Evolutionary conservation across 2,329 filamentous ascomycete species (phyloP).

Genomic region (Hypoxylon sp.): DNA sequence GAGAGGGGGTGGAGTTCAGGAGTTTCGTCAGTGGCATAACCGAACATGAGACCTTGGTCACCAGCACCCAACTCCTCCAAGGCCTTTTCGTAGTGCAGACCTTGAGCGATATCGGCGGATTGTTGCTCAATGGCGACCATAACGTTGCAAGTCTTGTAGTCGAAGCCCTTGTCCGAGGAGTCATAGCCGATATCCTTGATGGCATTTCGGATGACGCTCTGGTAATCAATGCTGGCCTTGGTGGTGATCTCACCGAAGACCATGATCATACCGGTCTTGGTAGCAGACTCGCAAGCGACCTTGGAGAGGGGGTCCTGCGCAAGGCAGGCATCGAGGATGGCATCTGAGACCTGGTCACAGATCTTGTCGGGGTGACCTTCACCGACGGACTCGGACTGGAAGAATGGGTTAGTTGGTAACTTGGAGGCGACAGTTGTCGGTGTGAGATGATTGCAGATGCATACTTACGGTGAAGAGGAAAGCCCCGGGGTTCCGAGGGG

Average conservation of each 20-base stretch:
- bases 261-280: conserved; percentile 99
- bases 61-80: conserved; percentile 98
- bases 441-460: conserved; percentile 1
- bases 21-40: conserved; percentile 99
- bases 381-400: conserved; percentile 85
- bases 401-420: conserved; percentile 39
- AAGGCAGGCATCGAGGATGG: conserved; percentile 98
- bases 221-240: conserved; percentile 96
- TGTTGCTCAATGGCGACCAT: conserved; percentile 99
- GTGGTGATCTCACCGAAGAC: conserved; percentile 99
- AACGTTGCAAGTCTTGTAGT: conserved; percentile 99
- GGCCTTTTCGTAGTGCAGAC: conserved; percentile 97
- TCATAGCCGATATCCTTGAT: conserved; percentile 99
- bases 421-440: not conserved
- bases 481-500: conserved; percentile 74
- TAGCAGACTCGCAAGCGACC: conserved; percentile 98
- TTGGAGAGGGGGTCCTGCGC: conserved; percentile 96
- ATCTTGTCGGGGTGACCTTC: conserved; percentile 98
- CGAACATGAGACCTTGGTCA: conserved; percentile 99
- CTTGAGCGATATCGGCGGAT: conserved; percentile 98
- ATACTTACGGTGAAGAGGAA: conserved; percentile 84
- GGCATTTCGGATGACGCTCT: conserved; percentile 92
- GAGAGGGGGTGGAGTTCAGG: conserved; percentile 97
- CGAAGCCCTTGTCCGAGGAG: conserved; percentile 96
- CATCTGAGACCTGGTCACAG: conserved; percentile 98